Evolutionary conservation across 106 monocot genomes (phyloP), one percentile per base, ranked within the genome.

Genomic region (Platanthera zijinensis): DNA sequence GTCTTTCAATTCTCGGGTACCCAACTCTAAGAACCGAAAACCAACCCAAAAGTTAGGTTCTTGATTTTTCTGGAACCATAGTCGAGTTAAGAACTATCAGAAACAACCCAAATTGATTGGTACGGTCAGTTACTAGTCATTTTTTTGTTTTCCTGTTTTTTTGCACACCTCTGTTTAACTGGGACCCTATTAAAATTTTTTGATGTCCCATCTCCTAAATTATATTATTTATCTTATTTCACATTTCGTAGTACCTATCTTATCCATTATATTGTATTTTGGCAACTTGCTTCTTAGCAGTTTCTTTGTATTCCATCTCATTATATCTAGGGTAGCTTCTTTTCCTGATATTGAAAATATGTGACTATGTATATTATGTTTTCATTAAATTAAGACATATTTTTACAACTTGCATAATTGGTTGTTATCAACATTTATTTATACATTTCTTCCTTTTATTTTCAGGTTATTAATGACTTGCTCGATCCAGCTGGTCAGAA

Each of bases 401-500:
- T 32, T 5, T 48, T 70, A 8, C n/a, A 70, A n/a, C 70, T 13
- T 47, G 13, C 48, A 13, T 17, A 47, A 17, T 47, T 21, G 3
- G 9, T 72, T 49, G 10, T 72, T 72, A 4, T 51, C 15, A 5
- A 12, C 19, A 19, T 48, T 72, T 70, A 14, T 25, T 67, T 67
- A 67, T 67, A 8, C 7, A 1, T 67, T 67, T 67, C 7, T 9
- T 72, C 74, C 18, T 52, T 52, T 21, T 48, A 72, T 83, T 76
- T 74, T 49, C 74, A 96, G 96, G 96, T 96, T 82, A 93, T 96
- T 50, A 96, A 96, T 79, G 96, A 96, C 80, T 89, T 96, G 64
- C 93, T 96, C 76, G 90, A 96, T 85, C 93, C 96, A 75, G 84
- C 76, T 68, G 96, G 96, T 50, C 96, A 96, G 77, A 96, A 96